Percentiles rank a stretch among this genome's conserved stretches.
phyloP scores from a whole-genome alignment of 768 basidiomycete species.

The Clitopilus hobsonii region DNA sequence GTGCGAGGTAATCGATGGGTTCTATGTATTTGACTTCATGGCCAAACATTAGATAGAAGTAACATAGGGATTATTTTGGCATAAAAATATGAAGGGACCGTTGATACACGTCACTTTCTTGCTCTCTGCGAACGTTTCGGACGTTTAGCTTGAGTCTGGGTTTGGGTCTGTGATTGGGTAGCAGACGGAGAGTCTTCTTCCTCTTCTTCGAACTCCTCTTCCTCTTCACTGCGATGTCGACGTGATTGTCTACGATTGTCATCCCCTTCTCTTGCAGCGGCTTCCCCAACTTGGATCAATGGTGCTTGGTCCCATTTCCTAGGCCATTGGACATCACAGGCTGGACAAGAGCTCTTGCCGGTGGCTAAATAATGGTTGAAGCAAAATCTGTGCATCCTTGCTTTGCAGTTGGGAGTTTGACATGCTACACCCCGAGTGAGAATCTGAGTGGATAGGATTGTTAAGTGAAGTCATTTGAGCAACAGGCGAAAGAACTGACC shows the following conservation, averaged over 20 bases:
- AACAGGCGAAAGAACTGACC: slow-evolving; percentile 29
- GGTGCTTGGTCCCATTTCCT: slow-evolving; percentile 35
- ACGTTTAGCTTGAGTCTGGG: slow-evolving; percentile 7
- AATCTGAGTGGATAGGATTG: slow-evolving; percentile 33
- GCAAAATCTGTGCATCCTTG: slow-evolving; percentile 62
- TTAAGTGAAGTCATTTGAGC: not conserved
- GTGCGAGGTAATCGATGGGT: not conserved
- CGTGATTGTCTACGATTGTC: slow-evolving; percentile 33
- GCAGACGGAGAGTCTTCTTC: slow-evolving; percentile 24
- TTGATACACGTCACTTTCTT: slow-evolving; percentile 14
- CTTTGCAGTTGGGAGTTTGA: slow-evolving; percentile 54
- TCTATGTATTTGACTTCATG: too few relatives aligned
- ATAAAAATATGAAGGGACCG: not conserved
- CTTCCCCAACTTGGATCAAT: slow-evolving; percentile 63
- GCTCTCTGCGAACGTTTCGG: slow-evolving; percentile 26
- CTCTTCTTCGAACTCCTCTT: slow-evolving; percentile 37
- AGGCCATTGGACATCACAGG: slow-evolving; percentile 61
- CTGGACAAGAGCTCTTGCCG: slow-evolving; percentile 44
- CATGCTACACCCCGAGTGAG: slow-evolving; percentile 69
- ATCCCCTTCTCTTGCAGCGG: slow-evolving; percentile 58
- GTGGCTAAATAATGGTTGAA: slow-evolving; percentile 43
- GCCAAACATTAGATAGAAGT: not conserved
- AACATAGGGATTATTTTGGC: not conserved
- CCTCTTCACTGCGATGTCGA: slow-evolving; percentile 34
- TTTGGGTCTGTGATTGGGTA: not conserved